Evolutionary conservation across 805 yeast species (phyloP).

Genomic region (Phaffomyces thermotolerans): DNA sequence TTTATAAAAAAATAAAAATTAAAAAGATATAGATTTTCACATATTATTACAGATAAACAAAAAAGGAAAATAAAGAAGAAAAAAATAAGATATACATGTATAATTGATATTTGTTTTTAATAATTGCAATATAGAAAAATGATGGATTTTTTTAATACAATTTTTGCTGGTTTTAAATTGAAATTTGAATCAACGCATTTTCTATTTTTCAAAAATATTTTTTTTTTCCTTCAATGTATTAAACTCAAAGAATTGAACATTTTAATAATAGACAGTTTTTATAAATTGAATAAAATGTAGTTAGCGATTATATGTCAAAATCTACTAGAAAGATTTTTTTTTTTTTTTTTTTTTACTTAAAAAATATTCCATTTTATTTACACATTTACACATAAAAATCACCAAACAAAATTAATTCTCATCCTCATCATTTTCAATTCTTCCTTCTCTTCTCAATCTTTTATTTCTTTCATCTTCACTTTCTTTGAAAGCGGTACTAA

Average conservation of each 20-base stretch:
- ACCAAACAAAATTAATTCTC: not conserved
- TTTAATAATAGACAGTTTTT: constrained; percentile 6
- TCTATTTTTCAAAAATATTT: no score
- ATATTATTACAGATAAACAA: not conserved
- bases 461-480: constrained; percentile 24
- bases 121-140: no score
- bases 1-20: constrained; percentile 12
- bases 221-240: no score
- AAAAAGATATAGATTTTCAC: not conserved
- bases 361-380: not conserved
- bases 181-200: no score
- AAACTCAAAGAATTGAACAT: not conserved
- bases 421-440: not conserved
- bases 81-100: no score
- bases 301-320: no score
- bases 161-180: constrained; percentile 2
- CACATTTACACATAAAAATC: not conserved
- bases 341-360: no score
- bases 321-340: no score
- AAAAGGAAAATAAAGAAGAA: no score
- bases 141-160: no score
- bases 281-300: no score
- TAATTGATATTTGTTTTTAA: no score
- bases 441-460: constrained; percentile 1
- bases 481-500: constrained; percentile 68